Evolutionary conservation across 129 eudicot genomes (phyloP).

Genomic region (Silybum marianum): DNA sequence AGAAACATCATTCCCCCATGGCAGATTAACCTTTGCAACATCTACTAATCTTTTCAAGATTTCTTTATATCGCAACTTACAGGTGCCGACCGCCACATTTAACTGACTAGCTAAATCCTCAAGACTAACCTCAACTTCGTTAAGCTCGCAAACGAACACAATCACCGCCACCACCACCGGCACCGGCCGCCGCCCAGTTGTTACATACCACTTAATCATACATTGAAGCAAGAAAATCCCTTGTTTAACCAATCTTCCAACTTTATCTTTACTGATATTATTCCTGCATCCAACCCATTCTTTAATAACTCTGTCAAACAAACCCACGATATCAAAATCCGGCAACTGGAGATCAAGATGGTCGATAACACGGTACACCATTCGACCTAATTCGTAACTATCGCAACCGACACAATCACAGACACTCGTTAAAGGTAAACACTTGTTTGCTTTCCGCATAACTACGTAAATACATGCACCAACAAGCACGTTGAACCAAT

Average conservation of each 20-base stretch:
- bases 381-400: slow-evolving; percentile 61
- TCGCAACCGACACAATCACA: slow-evolving; percentile 53
- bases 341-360: slow-evolving; percentile 59
- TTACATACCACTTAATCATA: slow-evolving; percentile 77
- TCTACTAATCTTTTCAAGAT: slow-evolving; percentile 62
- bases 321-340: slow-evolving; percentile 61
- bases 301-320: slow-evolving; percentile 44
- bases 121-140: slow-evolving; percentile 48
- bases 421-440: slow-evolving; percentile 54
- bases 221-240: slow-evolving; percentile 86
- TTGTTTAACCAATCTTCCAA: slow-evolving; percentile 57
- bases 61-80: slow-evolving; percentile 71
- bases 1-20: slow-evolving; percentile 83
- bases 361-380: slow-evolving; percentile 65
- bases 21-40: slow-evolving; percentile 57
- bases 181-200: slow-evolving; percentile 79
- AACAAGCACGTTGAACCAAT: slow-evolving; percentile 71
- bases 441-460: slow-evolving; percentile 53
- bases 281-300: slow-evolving; percentile 31
- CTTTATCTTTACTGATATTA: slow-evolving; percentile 35
- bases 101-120: slow-evolving; percentile 66
- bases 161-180: slow-evolving; percentile 74
- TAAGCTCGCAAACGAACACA: slow-evolving; percentile 48
- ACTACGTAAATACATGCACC: slow-evolving; percentile 82
- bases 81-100: slow-evolving; percentile 52